Base-by-base conservation (phyloP, 2,329 filamentous ascomycete species). In the Fusarium poae region DNA sequence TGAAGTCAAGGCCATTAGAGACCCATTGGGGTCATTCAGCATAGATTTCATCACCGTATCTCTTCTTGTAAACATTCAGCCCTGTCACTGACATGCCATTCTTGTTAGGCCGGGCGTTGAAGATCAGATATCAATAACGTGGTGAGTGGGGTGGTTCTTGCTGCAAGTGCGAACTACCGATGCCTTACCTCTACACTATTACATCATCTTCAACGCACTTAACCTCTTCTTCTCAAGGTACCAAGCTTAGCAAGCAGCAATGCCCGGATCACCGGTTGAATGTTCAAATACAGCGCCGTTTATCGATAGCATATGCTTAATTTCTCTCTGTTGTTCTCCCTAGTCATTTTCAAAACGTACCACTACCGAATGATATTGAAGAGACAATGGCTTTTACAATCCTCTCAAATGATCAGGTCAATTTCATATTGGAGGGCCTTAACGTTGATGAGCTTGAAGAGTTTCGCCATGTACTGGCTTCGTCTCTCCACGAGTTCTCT, bases 401-500 rank as follows among this genome's bases (percentile, higher is more conserved):
- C 21, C 82, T 91, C 45, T 85, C 83, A 9, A 86, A 90, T 71
- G 79, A 83, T 37, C 81, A 89, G 76, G 85, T 90, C 73, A 82
- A 81, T 68, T 69, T 75, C 12, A 76, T 90, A 34, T 80, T 90
- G 39, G 85, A 89, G 71, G 81, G 78, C 60, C 80, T 91, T 15
- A 85, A 78, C 1, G 66, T 76, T 5, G 82, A 84, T 3, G 86
- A 90, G 73, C 81, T 88, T 39, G 82, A 86, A 21, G 78, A 75
- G 21, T 85, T 90, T 63, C 81, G 84, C n/a, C 70, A 77, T 21
- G 79, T 79, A 0, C 77, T 90, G 42, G 81, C 81, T 54, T 77
- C 79, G 55, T 84, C 87, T 3, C 83, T 91, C 12, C 85, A 89
- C 71, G 85, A 89, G 57, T 90, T 89, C 77, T 90, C 88, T 6